phyloP scores from a whole-genome alignment of 306 rosid species.

The Rosa multiflora region DNA sequence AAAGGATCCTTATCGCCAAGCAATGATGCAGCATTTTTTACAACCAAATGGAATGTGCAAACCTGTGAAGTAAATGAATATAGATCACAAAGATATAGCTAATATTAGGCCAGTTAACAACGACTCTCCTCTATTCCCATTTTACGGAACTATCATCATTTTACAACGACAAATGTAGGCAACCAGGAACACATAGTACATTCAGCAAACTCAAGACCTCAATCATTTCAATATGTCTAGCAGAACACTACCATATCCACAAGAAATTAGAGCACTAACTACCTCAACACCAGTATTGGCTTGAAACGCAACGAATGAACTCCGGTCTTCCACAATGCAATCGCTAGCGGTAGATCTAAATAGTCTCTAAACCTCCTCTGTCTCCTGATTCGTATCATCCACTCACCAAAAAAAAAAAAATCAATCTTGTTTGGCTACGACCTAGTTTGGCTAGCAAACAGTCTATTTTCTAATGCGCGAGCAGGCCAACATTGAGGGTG shows the following conservation, averaged over 20 bases:
- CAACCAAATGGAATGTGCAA: constrained; percentile 85
- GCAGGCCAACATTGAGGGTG: no score
- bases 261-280: constrained; percentile 5
- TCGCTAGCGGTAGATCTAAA: constrained; percentile 81
- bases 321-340: constrained; percentile 71
- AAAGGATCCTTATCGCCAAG: constrained; percentile 81
- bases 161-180: background rate
- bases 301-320: constrained; percentile 77
- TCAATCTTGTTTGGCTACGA: background rate
- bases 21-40: constrained; percentile 84
- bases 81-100: background rate
- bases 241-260: background rate
- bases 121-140: background rate
- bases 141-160: background rate
- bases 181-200: background rate
- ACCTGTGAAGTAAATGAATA: constrained; percentile 46
- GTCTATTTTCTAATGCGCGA: no score
- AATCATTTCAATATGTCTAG: background rate
- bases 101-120: background rate
- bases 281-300: constrained; percentile 95
- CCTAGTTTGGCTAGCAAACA: no score
- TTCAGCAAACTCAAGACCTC: background rate
- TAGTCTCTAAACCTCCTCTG: constrained; percentile 59
- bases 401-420: constrained; percentile 27
- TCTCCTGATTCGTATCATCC: constrained; percentile 50